Evolutionary conservation across 495 filamentous ascomycete genomes (phyloP), one percentile per base, ranked within the genome.

Genomic region (Neurospora sp.): DNA sequence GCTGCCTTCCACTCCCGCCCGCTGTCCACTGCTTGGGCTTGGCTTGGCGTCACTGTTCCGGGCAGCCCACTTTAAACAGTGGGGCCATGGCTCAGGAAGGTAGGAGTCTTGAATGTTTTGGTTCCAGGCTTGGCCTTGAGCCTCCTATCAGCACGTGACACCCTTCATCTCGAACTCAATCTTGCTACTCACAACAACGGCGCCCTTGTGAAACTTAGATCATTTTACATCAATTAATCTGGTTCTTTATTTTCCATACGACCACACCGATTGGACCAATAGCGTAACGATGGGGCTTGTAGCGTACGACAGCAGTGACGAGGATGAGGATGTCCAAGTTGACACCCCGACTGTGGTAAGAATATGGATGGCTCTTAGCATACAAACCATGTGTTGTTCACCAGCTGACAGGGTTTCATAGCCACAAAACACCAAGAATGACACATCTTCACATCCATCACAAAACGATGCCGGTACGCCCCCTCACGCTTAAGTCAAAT

Each of bases 281-380:
- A n/a, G 16, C 27, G 40, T 5, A 68, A 72, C 7, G 0, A 94
- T 94, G 92, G 85, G 86, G 16, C 86, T 96, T 3, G 91, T 89
- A 10, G 84, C 81, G 68, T 96, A 96, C 79, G 90, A 87, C 38
- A 94, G 91, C 80, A 94, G 92, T 78, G 92, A 92, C 72, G 92
- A 93, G 65, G 92, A 93, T 44, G 89, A 90, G 44, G 83, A 84
- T 70, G 79, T 81, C 4, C 76, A 71, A 44, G 72, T 70, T 16
- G 71, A 78, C 39, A 20, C 69, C 9, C 45, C 39, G 17, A 22
- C 40, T 8, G 39, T 71, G 45, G 35, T 45, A 37, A 72, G 17
- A 61, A 73, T 14, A 45, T 37, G 16, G 31, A 69, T 45, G 40
- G 73, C n/a, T 70, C 73, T 40, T 42, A 74, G 70, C 38, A 72